Evolutionary conservation across 192 early-diverging fungal genomes (phyloP).

Genomic region (Chytriomyces hyalinus): DNA sequence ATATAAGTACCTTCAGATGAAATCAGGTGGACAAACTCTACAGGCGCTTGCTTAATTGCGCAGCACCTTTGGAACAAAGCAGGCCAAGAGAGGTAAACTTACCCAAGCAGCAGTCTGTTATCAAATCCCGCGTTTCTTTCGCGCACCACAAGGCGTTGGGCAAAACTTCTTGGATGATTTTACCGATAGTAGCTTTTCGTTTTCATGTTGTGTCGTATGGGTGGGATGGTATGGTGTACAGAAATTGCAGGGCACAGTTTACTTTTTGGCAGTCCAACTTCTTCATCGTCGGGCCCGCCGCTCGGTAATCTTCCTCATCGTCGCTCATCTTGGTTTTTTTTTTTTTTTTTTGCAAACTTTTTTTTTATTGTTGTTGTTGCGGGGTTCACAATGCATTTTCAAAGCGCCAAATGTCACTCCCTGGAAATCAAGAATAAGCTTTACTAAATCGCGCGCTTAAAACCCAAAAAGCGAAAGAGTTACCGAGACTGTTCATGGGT

Average conservation of each 20-base stretch:
- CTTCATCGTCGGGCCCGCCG: conserved; percentile 64
- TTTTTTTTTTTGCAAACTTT: neutral
- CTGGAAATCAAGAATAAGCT: conserved; percentile 21
- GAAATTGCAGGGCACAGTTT: neutral
- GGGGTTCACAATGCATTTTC: conserved; percentile 44
- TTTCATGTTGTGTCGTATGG: neutral
- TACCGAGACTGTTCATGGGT: conserved; percentile 25
- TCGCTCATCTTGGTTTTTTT: conserved; percentile 4
- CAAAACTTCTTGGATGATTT: conserved; percentile 96
- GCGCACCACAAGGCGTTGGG: conserved; percentile 86
- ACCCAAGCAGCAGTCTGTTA: conserved; percentile 96
- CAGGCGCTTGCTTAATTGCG: neutral
- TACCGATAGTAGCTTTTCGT: conserved; percentile 84
- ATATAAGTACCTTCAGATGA: conserved; percentile 70
- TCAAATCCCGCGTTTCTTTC: conserved; percentile 92
- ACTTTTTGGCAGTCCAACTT: conserved; percentile 89
- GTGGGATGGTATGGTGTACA: neutral
- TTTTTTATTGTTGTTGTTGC: neutral
- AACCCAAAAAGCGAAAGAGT: conserved; percentile 27
- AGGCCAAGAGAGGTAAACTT: conserved; percentile 33
- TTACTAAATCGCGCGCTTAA: conserved; percentile 15
- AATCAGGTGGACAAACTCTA: conserved; percentile 95
- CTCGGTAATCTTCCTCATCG: conserved; percentile 1
- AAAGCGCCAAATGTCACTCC: conserved; percentile 49
- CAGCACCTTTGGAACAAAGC: neutral